Evolutionary conservation across 441 rosid genomes (phyloP), one percentile per base, ranked within the genome.

Genomic region (Erodium moschatum): DNA sequence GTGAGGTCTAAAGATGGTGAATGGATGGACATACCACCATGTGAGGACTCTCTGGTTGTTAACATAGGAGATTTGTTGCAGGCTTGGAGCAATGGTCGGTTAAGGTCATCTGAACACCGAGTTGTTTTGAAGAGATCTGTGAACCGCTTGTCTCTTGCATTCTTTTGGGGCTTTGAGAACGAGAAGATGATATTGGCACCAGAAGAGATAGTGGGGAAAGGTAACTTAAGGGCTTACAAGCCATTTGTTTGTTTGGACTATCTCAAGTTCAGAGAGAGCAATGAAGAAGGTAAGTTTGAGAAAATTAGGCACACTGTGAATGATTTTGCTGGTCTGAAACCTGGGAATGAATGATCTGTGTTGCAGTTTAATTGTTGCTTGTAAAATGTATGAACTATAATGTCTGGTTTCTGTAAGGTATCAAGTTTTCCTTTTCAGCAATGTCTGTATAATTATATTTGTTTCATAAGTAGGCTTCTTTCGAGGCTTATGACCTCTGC

Each of bases 91-190:
- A 88, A 86, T 18, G 91, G 84, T 12, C 69, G 70, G 76, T 69
- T 90, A 70, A 81, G 90, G 70, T 90, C 94, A 44, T 86, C 89
- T 3, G 88, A 88, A 74, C 96, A 88, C 74, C 73, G 88, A 12
- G 94, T 90, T 69, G 77, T 90, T 61, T 63, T 87, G 72, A 83
- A 66, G 60, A 80, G 72, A 50, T 64, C 56, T 0, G 79, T 65
- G 27, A 84, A 82, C 73, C 81, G 88, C 44, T 79, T 76, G 9
- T 86, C 90, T 8, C 75, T 88, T 11, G 87, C 87, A 20, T 86
- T 86, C 81, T 86, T 88, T 52, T 85, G 85, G 82, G 79, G 88
- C 69, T 88, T 88, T 66, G 87, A 86, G 72, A 89, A 86, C 68
- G 86, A 86, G 27, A 88, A 85, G 76, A 77, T 76, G 74, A 76